These are phyloP conservation scores for Oryza glumipatula DNA, from an alignment of 176 grass and related monocot genomes.

Conservation along the genomic window DNA sequence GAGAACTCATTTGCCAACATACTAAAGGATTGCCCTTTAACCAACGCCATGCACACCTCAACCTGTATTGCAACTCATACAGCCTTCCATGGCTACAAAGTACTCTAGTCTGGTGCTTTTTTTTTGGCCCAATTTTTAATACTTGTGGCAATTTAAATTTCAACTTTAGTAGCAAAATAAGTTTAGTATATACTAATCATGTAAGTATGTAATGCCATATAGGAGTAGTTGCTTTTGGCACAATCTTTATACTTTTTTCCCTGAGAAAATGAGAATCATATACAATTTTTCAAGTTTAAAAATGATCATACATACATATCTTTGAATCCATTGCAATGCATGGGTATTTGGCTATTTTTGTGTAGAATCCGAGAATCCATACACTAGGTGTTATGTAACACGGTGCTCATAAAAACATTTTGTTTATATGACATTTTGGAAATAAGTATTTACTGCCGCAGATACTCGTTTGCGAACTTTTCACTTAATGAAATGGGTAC, in stretches of 20 bases:
- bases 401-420: neutral
- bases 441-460: neutral
- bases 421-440: neutral
- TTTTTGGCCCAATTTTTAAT: neutral
- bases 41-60: neutral
- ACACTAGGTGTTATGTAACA: neutral
- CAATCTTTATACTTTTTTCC: neutral
- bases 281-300: neutral
- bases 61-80: neutral
- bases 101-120: neutral
- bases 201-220: neutral
- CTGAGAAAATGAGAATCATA: neutral
- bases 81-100: neutral
- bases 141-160: neutral
- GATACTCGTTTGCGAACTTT: neutral
- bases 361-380: too few relatives aligned
- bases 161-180: neutral
- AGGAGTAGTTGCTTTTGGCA: neutral
- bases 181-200: neutral
- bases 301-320: too few relatives aligned
- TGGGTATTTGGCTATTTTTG: too few relatives aligned
- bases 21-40: neutral
- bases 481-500: neutral
- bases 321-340: too few relatives aligned
- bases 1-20: too few relatives aligned